Conservation (phyloP, 768 basidiomycete species). For the Krasilnikovozyma curviuscula region DNA sequence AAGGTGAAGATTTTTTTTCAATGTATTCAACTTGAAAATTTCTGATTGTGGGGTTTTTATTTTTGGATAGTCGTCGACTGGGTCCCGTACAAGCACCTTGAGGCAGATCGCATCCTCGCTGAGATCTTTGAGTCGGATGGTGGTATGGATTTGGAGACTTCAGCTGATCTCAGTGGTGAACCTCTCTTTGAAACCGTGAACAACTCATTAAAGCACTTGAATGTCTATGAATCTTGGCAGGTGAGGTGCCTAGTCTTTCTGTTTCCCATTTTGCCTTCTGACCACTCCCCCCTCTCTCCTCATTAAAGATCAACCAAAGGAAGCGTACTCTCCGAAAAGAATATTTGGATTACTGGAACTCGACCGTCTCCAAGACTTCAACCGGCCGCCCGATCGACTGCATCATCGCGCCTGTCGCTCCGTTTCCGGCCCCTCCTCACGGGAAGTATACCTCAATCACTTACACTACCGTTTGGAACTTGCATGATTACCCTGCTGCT, state of each 20-base stretch:
- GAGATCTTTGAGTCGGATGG: slow-evolving; percentile 25
- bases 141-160: slow-evolving; percentile 30
- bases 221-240: slow-evolving; percentile 51
- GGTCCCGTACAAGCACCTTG: slow-evolving; percentile 38
- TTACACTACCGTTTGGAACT: slow-evolving; percentile 49
- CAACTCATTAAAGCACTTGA: slow-evolving; percentile 23
- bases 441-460: slow-evolving; percentile 37
- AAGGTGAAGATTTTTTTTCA: slow-evolving; percentile 26
- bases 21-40: neutral
- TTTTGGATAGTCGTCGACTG: slow-evolving; percentile 44
- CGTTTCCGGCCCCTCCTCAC: slow-evolving; percentile 45
- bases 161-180: slow-evolving; percentile 30
- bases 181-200: slow-evolving; percentile 38
- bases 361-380: slow-evolving; percentile 34
- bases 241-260: slow-evolving; percentile 27
- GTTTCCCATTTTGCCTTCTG: neutral
- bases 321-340: slow-evolving; percentile 36
- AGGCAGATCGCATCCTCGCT: slow-evolving; percentile 32
- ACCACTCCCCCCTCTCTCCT: neutral
- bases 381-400: slow-evolving; percentile 60
- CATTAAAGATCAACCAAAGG: slow-evolving; percentile 21
- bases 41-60: no score
- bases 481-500: slow-evolving; percentile 44
- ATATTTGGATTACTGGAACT: slow-evolving; percentile 46
- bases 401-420: slow-evolving; percentile 45